Evolutionary conservation across 352 stramenopile species (phyloP), one percentile per base, ranked within the genome.

Genomic region (Phytopythium oedochilum): DNA sequence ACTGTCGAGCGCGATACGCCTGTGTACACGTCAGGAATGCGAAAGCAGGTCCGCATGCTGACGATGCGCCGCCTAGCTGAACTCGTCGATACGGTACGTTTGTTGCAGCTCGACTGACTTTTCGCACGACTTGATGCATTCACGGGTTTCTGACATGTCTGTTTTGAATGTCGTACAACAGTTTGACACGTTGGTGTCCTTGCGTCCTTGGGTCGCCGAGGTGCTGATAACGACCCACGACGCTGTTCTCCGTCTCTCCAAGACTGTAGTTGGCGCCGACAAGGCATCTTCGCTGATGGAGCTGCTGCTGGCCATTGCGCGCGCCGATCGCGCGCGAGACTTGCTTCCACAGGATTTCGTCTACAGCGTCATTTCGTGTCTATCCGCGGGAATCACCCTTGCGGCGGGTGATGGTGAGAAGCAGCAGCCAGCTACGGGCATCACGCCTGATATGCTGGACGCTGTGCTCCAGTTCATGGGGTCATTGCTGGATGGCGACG

Each of bases 281-380:
- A 96, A 94, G 66, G 57, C 83, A 15, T 92, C 86, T 14, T 79
- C 84, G 17, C 58, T 96, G 43, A 56, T 96, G 22, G 82, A 94
- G 34, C 70, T 93, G 26, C 67, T 96, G 17, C 78, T 88, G 10
- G 64, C 76, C 0, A 59, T 93, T n/a, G 72, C 75, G 4, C 61
- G 77, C 47, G 79, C 74, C 3, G 64, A 74, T 1, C 56, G 47
- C 43, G 56, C 78, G 2, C 74, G 81, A 6, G 59, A 65, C 2
- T 63, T 70, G 56, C 60, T 92, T 3, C 61, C 68, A 6, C 39
- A 68, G 5, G 26, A 64, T 5, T 54, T 83, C 9, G 44, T 92
- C 1, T 39, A 67, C 14, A 86, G 59, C 36, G 70, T 93, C 10
- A 71, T 96, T 2, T 78, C 68, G 10, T 92, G 77, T 61, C 56